A percentile compares a stretch with the other conserved stretches of the same genome.
Evolutionary conservation across 2,329 filamentous ascomycete genomes (phyloP).

Genomic region (Orbilia brochopaga): DNA sequence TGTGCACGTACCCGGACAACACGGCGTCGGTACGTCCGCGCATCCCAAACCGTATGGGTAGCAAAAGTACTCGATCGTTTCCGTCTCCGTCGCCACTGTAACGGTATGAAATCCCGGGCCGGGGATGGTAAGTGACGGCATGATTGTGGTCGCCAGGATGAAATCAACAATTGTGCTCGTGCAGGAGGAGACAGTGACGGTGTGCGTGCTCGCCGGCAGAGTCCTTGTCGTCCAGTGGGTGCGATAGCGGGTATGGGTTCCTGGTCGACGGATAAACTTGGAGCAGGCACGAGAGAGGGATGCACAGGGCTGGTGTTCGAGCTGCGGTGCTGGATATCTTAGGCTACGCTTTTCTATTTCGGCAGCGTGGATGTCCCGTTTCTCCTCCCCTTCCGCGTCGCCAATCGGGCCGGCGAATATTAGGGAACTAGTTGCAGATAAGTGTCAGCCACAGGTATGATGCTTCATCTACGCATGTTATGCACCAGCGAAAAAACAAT

Average conservation of each 20-base stretch:
- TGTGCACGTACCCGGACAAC: conserved; percentile 24
- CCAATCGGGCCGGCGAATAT: conserved; percentile 30
- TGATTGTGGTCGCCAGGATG: conserved; percentile 8
- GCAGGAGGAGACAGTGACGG: conserved; percentile 7
- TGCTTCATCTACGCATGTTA: no score
- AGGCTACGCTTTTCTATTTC: conserved; percentile 8
- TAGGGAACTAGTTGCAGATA: conserved; percentile 10
- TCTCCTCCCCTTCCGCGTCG: conserved; percentile 11
- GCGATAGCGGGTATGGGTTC: conserved; percentile 5
- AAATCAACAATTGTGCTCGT: not conserved
- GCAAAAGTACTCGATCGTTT: conserved; percentile 40
- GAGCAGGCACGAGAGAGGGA: conserved; percentile 35
- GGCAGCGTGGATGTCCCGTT: no score
- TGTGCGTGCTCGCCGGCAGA: not conserved
- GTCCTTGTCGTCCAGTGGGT: conserved; percentile 4
- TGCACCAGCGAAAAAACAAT: no score
- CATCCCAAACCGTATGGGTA: conserved; percentile 24
- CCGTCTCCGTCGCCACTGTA: conserved; percentile 24
- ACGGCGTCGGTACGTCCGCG: conserved; percentile 39
- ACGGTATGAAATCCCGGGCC: conserved; percentile 30
- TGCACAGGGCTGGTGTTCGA: conserved; percentile 7
- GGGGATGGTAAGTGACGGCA: conserved; percentile 2
- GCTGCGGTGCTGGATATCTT: conserved; percentile 33
- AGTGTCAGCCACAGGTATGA: no score
- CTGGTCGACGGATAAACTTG: conserved; percentile 9